Base-by-base conservation (phyloP, 805 yeast species). In the Myxozyma nipponensis region DNA sequence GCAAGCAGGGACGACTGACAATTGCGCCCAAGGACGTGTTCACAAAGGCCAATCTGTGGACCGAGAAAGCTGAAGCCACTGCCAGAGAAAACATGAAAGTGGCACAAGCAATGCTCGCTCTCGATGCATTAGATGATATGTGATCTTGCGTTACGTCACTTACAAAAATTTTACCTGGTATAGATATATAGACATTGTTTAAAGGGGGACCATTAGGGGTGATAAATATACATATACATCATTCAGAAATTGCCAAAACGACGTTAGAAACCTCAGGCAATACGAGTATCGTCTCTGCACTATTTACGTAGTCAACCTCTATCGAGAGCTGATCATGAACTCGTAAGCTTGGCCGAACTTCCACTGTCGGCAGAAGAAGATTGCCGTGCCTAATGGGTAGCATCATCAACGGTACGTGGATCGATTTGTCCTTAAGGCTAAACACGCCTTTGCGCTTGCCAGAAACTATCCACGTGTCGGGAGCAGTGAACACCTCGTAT, bases 351-450 rank as follows among this genome's bases (percentile, higher is more conserved):
- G 62, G 61, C 15, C 65, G 67, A 17, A 84, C 71, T 26, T 74
- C 76, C 3, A 86, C 70, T 47, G 71, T 76, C 0, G 97, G 97
- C 32, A 86, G 70, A 1, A 73, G 67, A 7, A 90, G 63, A 50
- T 82, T 81, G 0, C 98, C 97, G 21, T 82, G 79, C 53, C 78
- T 83, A 46, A 88, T 65, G 1, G 98, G 97, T 15, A 87, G 75
- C 54, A 90, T 66, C 2, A 76, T 69, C 17, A 89, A 50, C 17
- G 73, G 65, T 2, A 67, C 56, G 6, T 57, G 60, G 2, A 61
- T 36, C 17, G 39, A 34, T 42, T 58, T 52, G 7, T 66, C 70
- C 3, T 38, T 34, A 21, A 54, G 45, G 5, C 9, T 9, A 54
- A 88, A 77, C 9, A 71, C 63, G 40, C 79, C 78, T 49, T 72